Evolutionary conservation across 768 basidiomycete species (phyloP).

Genomic region (Hygrophorus russula): DNA sequence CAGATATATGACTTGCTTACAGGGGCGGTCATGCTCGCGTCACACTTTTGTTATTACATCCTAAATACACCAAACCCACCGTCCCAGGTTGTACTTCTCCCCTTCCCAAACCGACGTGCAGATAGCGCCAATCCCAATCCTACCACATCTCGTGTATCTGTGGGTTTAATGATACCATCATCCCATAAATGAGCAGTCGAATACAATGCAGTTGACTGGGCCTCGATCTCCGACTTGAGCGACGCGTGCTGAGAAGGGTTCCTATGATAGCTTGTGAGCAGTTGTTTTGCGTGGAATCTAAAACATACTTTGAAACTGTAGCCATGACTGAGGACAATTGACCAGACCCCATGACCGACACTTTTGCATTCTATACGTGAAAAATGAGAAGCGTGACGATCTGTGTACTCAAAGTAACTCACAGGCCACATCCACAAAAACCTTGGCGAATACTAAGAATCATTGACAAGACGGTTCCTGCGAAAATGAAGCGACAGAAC

Average conservation of each 20-base stretch:
- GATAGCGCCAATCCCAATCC: conserved; percentile 84
- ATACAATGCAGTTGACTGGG: conserved; percentile 79
- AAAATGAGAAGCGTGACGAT: conserved; percentile 4
- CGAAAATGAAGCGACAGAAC: conserved; percentile 3
- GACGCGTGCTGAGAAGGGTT: conserved; percentile 70
- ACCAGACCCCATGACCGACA: conserved; percentile 91
- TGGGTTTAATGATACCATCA: conserved; percentile 82
- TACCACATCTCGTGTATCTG: conserved; percentile 80
- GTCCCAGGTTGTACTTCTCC: conserved; percentile 53
- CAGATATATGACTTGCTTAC: too few species aligned
- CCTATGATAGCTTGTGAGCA: conserved; percentile 23
- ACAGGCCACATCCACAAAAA: conserved; percentile 99
- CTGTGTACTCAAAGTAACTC: conserved; percentile 17
- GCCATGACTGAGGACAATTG: conserved; percentile 93
- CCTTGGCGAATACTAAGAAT: conserved; percentile 71
- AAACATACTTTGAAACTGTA: conserved; percentile 65
- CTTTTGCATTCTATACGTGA: conserved; percentile 64
- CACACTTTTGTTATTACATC: too few species aligned
- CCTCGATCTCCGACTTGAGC: conserved; percentile 75
- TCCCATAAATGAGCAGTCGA: conserved; percentile 93
- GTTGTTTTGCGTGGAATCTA: conserved; percentile 1
- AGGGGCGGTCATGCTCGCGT: too few species aligned
- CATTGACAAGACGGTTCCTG: conserved; percentile 5
- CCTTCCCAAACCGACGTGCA: conserved; percentile 24
- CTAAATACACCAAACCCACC: conserved; percentile 87